Evolutionary conservation across 768 basidiomycete genomes (phyloP), one percentile per base, ranked within the genome.

Genomic region (Boletus eberwhitei): DNA sequence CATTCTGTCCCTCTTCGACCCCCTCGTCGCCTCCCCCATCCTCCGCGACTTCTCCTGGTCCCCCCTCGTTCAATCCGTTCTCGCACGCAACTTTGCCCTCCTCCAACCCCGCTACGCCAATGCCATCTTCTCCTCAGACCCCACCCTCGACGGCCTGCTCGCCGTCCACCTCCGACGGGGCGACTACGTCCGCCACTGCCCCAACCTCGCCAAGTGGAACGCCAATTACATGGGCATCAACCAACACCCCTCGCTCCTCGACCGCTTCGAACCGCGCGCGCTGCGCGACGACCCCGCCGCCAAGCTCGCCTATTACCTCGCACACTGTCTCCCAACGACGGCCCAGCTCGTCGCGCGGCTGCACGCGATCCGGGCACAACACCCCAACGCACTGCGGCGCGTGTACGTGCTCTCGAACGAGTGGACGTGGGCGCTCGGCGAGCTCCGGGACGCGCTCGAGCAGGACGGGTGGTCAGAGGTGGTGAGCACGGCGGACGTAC

Each of bases 91-190:
- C 59, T 77, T 79, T 51, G 68, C 68, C 17, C 59, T 73, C n/a
- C 64, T 80, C 24, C 77, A 73, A 17, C 72, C 73, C 8, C 60
- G 61, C 29, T 65, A 71, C 17, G 66, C 64, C 36, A 61, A 60
- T 21, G 51, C 64, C 26, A 49, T 66, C 56, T 48, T 61, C 9
- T 39, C 53, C 48, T 45, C 59, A 21, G 51, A 60, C 31, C 64
- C 62, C 12, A 67, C 70, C 9, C 68, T 81, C 22, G 60, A 68
- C 2, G 79, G 77, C 3, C 71, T 83, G 7, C 62, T 85, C 13
- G 84, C 84, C 1, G 53, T 85, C 8, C 83, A 85, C 49, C 72
- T 85, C 39, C 77, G 83, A 0, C 72, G 82, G 1, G 84, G 84
- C 6, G 84, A 85, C 55, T 85, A 79, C 60, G 74, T 79, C 39